Percentiles rank a stretch among this genome's conserved stretches.
These are phyloP conservation scores for Lunularia cruciata DNA, from an alignment of 225 moss, liverwort and hornwort genomes.

Conservation along the genomic window DNA sequence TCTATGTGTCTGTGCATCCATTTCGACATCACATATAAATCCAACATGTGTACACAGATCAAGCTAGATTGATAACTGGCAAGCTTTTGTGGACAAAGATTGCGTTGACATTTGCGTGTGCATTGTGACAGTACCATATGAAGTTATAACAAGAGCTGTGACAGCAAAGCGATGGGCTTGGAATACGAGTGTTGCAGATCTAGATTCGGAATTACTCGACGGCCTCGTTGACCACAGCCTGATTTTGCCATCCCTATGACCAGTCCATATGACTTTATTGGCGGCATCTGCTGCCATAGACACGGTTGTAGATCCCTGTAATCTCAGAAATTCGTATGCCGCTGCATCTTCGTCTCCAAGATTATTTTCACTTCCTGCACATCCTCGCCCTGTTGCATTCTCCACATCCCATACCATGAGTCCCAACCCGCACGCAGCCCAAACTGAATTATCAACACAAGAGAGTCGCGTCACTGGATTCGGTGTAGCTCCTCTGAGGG, in stretches of 20 bases:
- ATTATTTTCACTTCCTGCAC: slow-evolving; percentile 60
- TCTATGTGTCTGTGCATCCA: background rate
- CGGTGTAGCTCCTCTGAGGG: slow-evolving; percentile 60
- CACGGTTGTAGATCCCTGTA: slow-evolving; percentile 62
- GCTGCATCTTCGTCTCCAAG: slow-evolving; percentile 91
- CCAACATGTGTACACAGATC: background rate
- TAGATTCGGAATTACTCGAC: slow-evolving; percentile 34
- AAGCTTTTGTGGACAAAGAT: background rate
- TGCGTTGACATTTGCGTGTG: background rate
- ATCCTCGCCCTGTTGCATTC: slow-evolving; percentile 57
- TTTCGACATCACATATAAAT: background rate
- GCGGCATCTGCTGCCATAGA: slow-evolving; percentile 71
- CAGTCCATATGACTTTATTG: slow-evolving; percentile 85
- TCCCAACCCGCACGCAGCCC: slow-evolving; percentile 79
- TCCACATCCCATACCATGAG: slow-evolving; percentile 83
- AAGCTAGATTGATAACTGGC: background rate
- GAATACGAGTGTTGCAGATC: slow-evolving; percentile 57
- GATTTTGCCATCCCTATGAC: slow-evolving; percentile 85
- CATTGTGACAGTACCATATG: slow-evolving; percentile 39
- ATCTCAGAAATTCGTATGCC: slow-evolving; percentile 52
- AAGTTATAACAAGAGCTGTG: slow-evolving; percentile 46
- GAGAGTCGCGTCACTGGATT: slow-evolving; percentile 51
- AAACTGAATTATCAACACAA: slow-evolving; percentile 64
- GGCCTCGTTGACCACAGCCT: slow-evolving; percentile 65
- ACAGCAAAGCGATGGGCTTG: slow-evolving; percentile 60